A percentile compares a stretch with the other conserved stretches of the same genome.
Evolutionary conservation across 805 yeast genomes (phyloP).

Genomic region (Yarrowia yakushimensis): DNA sequence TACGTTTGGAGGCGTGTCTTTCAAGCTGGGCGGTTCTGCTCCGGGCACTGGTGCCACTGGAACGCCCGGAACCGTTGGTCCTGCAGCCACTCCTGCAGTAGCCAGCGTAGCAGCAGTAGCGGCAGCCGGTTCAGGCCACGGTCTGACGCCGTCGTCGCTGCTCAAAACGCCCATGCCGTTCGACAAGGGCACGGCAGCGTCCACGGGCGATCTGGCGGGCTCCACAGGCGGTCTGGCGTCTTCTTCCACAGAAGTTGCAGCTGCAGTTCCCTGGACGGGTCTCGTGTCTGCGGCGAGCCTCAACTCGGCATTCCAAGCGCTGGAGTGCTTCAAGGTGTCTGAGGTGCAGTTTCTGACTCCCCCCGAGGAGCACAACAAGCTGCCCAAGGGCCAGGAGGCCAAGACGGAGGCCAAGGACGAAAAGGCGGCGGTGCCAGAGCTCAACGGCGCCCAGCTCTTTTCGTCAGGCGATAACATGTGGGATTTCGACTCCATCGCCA

Average conservation of each 20-base stretch:
- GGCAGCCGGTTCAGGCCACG: background rate
- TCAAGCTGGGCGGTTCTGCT: slow-evolving; percentile 7
- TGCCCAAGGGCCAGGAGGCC: slow-evolving; percentile 24
- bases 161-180: slow-evolving; percentile 21
- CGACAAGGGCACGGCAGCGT: slow-evolving; percentile 30
- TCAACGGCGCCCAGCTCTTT: background rate
- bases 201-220: slow-evolving; percentile 27
- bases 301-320: slow-evolving; percentile 37
- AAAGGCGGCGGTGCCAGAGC: background rate
- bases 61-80: slow-evolving; percentile 20
- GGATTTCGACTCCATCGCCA: slow-evolving; percentile 33
- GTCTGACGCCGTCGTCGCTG: slow-evolving; percentile 15
- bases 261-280: slow-evolving; percentile 32
- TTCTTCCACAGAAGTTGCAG: background rate
- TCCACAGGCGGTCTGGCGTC: background rate
- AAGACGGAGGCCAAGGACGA: background rate
- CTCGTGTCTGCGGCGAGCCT: slow-evolving; percentile 37
- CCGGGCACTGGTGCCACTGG: background rate
- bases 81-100: background rate
- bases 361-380: slow-evolving; percentile 31
- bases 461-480: slow-evolving; percentile 27
- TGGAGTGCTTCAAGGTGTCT: slow-evolving; percentile 34
- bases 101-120: background rate
- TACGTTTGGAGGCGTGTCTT: slow-evolving; percentile 23
- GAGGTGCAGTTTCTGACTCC: slow-evolving; percentile 35